Conservation (phyloP, 2,329 filamentous ascomycete genomes). For the Clonostachys solani region DNA sequence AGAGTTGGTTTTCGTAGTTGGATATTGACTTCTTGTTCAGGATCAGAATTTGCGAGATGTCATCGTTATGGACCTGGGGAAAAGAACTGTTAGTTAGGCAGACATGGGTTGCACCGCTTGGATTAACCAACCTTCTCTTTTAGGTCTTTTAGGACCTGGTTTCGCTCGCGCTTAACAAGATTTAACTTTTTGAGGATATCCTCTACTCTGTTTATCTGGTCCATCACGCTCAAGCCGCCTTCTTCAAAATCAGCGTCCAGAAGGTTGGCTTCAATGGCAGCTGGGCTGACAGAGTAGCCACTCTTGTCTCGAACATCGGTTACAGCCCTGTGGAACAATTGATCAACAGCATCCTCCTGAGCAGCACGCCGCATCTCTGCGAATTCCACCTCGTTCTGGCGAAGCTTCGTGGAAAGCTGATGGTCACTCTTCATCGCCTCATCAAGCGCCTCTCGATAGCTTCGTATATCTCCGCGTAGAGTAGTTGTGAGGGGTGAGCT, state of each 20-base stretch:
- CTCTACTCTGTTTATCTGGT: slow-evolving; percentile 87
- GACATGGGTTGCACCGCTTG: neutral
- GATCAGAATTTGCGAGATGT: slow-evolving; percentile 96
- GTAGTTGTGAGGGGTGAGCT: slow-evolving; percentile 87
- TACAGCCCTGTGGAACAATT: slow-evolving; percentile 83
- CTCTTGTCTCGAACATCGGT: slow-evolving; percentile 68
- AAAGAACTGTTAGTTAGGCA: slow-evolving; percentile 6
- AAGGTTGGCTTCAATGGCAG: slow-evolving; percentile 67
- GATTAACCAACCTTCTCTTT: slow-evolving; percentile 78
- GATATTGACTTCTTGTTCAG: slow-evolving; percentile 96
- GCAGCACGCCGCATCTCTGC: slow-evolving; percentile 92
- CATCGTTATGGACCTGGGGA: slow-evolving; percentile 81
- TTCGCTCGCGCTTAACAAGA: slow-evolving; percentile 84
- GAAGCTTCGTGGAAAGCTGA: slow-evolving; percentile 76
- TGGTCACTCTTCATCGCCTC: slow-evolving; percentile 84
- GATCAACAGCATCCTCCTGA: slow-evolving; percentile 80
- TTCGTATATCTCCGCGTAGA: slow-evolving; percentile 78
- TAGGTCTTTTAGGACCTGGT: slow-evolving; percentile 90
- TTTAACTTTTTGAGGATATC: slow-evolving; percentile 88
- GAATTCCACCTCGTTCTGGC: slow-evolving; percentile 84
- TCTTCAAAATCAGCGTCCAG: slow-evolving; percentile 93
- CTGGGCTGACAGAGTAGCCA: slow-evolving; percentile 57
- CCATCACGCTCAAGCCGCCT: slow-evolving; percentile 71
- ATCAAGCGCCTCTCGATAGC: slow-evolving; percentile 83
- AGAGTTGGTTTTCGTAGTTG: slow-evolving; percentile 87